Evolutionary conservation across 1,139 yeast genomes (phyloP).

Genomic region (Pichiaceae sp.): DNA sequence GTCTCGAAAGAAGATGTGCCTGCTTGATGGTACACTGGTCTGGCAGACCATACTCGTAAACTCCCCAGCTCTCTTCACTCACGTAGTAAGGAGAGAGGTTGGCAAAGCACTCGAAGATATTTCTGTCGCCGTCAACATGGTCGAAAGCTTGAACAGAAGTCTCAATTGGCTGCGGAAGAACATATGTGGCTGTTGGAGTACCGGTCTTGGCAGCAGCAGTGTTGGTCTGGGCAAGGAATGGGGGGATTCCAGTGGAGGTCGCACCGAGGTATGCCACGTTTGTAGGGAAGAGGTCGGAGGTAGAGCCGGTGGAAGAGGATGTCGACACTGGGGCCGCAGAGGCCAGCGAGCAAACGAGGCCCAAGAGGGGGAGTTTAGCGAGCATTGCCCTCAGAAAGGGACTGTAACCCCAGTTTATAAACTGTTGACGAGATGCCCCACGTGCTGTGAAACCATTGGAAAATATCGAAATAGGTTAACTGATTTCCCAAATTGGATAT

Average conservation of each 20-base stretch:
- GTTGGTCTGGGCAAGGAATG: neutral
- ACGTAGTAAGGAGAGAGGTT: neutral
- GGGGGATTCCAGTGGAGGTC: neutral
- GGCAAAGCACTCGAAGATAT: neutral
- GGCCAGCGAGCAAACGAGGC: no score
- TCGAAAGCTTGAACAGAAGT: neutral
- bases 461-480: no score
- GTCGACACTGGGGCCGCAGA: no score
- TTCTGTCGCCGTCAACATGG: neutral
- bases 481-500: no score
- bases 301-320: no score
- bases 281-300: neutral
- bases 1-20: neutral
- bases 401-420: no score
- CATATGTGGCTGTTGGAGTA: neutral
- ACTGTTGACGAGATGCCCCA: no score
- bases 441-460: no score
- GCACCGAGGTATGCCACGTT: neutral
- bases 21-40: neutral
- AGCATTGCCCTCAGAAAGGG: no score
- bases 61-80: neutral
- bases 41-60: neutral
- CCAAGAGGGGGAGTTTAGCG: no score
- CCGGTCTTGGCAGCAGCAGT: neutral
- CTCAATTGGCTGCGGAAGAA: neutral